Base-by-base conservation (phyloP, 2,329 filamentous ascomycete genomes). In the Fusarium tjaetaba region DNA sequence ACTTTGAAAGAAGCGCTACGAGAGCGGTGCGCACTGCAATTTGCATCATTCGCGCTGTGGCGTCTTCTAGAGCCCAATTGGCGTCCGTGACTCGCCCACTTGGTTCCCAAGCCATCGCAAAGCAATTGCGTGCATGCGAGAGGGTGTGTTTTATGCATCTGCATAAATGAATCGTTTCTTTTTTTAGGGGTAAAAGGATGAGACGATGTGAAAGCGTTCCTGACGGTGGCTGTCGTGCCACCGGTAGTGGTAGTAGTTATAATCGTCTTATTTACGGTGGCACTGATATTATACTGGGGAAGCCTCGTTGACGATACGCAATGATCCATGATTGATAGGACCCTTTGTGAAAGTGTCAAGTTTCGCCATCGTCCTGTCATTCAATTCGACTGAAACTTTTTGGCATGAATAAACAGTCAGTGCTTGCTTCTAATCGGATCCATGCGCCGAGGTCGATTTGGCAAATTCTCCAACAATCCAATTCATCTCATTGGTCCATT, bases 31-130 rank as follows among this genome's bases (percentile, higher is more conserved):
- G 6, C 26, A 26, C 26, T 26, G 26, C 26, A 60, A 63, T 71
- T 58, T 57, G 53, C 57, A 63, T 72, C 67, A 52, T 57, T 68
- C 49, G 55, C 67, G 62, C 67, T 71, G 71, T 73, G 71, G 71
- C 71, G 71, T 52, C 41, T 68, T 64, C 45, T 48, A 60, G 49
- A 67, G 61, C 8, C 59, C 57, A 57, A 51, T 69, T 56, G 43
- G 51, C n/a, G 39, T 38, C 38, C 13, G 45, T 30, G 15, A 28
- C 26, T 30, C 28, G 46, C 41, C 61, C 61, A 68, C 68, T 71
- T 71, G 53, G 38, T 24, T 18, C 34, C 36, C n/a, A 57, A 68
- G 53, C 66, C 55, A 48, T 30, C 26, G 13, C 28, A 30, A 39
- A 39, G 24, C 51, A 39, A 36, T 38, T 39, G 34, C 48, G 30